Evolutionary conservation across 176 grass and related monocot genomes (phyloP).

Genomic region (Rhipidocladum racemiflorum): DNA sequence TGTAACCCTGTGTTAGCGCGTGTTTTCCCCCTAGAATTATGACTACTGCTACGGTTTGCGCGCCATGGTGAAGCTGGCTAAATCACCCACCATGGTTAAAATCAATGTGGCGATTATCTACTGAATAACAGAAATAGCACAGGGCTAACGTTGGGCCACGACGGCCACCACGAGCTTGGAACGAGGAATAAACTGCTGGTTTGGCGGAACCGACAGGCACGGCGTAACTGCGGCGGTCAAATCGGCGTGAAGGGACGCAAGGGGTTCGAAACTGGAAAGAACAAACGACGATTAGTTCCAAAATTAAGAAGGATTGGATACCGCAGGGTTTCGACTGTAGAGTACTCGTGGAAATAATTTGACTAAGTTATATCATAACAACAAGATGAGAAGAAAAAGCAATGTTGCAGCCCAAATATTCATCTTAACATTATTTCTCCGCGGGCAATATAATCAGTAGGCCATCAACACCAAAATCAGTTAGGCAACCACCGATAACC

Average conservation of each 20-base stretch:
- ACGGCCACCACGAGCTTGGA: neutral
- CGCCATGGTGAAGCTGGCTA: neutral
- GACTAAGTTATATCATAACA: neutral
- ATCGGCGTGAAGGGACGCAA: neutral
- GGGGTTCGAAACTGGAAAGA: neutral
- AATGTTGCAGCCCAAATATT: neutral
- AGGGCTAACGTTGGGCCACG: neutral
- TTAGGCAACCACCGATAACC: neutral
- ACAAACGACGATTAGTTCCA: neutral
- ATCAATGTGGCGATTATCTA: too few species aligned
- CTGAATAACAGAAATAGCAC: neutral
- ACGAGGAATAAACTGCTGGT: neutral
- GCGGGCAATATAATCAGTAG: neutral
- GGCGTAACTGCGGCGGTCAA: neutral
- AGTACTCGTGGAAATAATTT: neutral
- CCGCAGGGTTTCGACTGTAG: neutral
- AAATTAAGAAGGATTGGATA: neutral
- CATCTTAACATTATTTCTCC: slow-evolving; percentile 13
- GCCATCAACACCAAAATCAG: neutral
- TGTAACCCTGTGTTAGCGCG: too few species aligned
- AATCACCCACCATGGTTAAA: neutral
- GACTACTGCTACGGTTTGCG: too few species aligned
- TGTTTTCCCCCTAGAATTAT: neutral
- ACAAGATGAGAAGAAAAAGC: neutral
- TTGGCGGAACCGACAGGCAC: neutral